These are phyloP conservation scores for Jamesozyma spencerorum DNA, from an alignment of 805 yeast genomes.

Conservation along the genomic window DNA sequence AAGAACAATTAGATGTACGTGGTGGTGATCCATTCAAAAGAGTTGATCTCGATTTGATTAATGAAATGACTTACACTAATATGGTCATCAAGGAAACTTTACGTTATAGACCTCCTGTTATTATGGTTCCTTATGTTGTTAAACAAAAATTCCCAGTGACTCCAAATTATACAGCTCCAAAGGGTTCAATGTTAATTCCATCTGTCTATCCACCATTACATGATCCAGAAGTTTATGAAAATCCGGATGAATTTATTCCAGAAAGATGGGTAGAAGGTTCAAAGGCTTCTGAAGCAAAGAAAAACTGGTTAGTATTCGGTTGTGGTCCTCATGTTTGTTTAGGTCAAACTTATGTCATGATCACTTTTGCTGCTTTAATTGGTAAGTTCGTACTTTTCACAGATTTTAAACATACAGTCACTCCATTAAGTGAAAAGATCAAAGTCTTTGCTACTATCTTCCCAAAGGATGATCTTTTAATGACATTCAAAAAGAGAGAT, in stretches of 20 bases:
- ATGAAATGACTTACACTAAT: conserved; percentile 77
- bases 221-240: conserved; percentile 91
- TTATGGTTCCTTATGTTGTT: conserved; percentile 95
- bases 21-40: conserved; percentile 57
- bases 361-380: conserved; percentile 78
- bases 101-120: conserved; percentile 93
- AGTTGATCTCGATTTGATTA: conserved; percentile 65
- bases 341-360: conserved; percentile 89
- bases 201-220: conserved; percentile 92
- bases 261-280: conserved; percentile 89
- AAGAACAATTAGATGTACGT: conserved; percentile 83
- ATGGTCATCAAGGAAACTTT: conserved; percentile 88
- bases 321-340: conserved; percentile 94
- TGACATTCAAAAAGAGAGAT: conserved; percentile 64
- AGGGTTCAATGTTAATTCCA: conserved; percentile 95
- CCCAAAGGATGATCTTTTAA: conserved; percentile 89
- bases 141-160: conserved; percentile 80
- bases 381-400: conserved; percentile 82
- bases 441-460: conserved; percentile 96
- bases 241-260: conserved; percentile 91
- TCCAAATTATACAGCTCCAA: conserved; percentile 82
- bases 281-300: conserved; percentile 62
- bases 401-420: conserved; percentile 74
- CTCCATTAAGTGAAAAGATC: conserved; percentile 81
- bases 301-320: conserved; percentile 95